Evolutionary conservation across 202 grass and related monocot genomes (phyloP), one percentile per base, ranked within the genome.

Genomic region (Musa balbisiana): DNA sequence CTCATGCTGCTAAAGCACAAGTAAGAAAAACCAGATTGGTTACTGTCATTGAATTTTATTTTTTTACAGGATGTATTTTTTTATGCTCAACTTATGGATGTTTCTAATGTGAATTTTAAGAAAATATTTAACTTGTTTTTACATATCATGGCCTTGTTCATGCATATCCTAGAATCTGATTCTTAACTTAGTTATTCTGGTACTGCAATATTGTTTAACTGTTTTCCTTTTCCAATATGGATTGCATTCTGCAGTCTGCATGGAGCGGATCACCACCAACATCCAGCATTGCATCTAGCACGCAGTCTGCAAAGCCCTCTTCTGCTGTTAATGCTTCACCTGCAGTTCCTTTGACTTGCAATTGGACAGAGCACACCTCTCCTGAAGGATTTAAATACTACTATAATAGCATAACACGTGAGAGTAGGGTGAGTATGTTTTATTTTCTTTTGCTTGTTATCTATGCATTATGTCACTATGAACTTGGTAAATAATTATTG

Each of bases 301-400:
- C 78, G 81, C 83, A 51, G 10, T 85, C 86, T 84, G 77, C 81
- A 50, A 79, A 82, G 75, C 70, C 86, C 21, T 81, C 86, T 53
- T 81, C 85, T 29, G 25, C 78, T 22, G 67, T 63, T 72, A 82
- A 76, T 79, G 67, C 71, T 83, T 78, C 82, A 76, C 53, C 89
- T 87, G 70, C 89, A 76, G 81, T 92, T 80, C 67, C 88, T 82
- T 84, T 89, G 70, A 89, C 85, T 56, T 94, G 91, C 82, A 99
- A 92, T 77, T 99, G 95, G 95, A 92, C 87, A 6, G 95, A 99
- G 65, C 95, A 99, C 83, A 88, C 77, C 21, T 94, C 95, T 16
- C 95, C 95, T 62, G 87, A 99, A 90, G 95, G 91, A 73, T 95
- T 94, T 73, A 99, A 99, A 76, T 99, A 99, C 70, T 99, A 99